These are phyloP conservation scores for Citrullus amarus DNA, from an alignment of 306 rosid genomes.

Conservation along the genomic window DNA sequence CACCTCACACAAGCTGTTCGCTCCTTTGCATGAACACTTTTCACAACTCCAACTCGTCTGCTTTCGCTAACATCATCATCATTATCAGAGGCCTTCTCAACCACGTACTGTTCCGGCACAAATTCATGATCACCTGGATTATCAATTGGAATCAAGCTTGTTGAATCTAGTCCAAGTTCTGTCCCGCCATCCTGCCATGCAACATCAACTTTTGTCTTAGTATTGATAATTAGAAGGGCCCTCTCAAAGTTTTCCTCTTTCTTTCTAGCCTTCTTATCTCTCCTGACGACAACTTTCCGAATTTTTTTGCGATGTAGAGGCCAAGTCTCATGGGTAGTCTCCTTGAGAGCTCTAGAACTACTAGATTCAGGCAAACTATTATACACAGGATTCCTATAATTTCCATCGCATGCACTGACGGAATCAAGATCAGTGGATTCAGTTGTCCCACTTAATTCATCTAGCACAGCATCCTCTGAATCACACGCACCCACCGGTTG, in stretches of 20 bases:
- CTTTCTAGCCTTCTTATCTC: constrained; percentile 78
- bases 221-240: constrained; percentile 76
- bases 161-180: constrained; percentile 42
- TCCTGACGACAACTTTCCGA: constrained; percentile 77
- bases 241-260: constrained; percentile 87
- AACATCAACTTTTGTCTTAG: constrained; percentile 70
- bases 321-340: constrained; percentile 67
- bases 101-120: constrained; percentile 89
- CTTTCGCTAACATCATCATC: constrained; percentile 46
- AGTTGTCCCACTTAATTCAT: constrained; percentile 48
- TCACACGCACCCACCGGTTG: constrained; percentile 61
- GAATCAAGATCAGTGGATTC: constrained; percentile 60
- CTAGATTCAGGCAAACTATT: constrained; percentile 49
- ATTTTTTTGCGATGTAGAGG: constrained; percentile 88
- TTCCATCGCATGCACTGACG: constrained; percentile 34
- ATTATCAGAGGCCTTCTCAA: constrained; percentile 83
- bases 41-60: constrained; percentile 91
- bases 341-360: constrained; percentile 51
- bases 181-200: constrained; percentile 91
- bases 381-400: constrained; percentile 26
- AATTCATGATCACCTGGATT: constrained; percentile 98
- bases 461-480: constrained; percentile 53
- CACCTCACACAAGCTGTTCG: constrained; percentile 87
- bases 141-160: constrained; percentile 67
- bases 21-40: constrained; percentile 86